Percentiles rank a stretch among this genome's conserved stretches.
Conservation (phyloP, 306 rosid species). For the Dalbergia oliveri region DNA sequence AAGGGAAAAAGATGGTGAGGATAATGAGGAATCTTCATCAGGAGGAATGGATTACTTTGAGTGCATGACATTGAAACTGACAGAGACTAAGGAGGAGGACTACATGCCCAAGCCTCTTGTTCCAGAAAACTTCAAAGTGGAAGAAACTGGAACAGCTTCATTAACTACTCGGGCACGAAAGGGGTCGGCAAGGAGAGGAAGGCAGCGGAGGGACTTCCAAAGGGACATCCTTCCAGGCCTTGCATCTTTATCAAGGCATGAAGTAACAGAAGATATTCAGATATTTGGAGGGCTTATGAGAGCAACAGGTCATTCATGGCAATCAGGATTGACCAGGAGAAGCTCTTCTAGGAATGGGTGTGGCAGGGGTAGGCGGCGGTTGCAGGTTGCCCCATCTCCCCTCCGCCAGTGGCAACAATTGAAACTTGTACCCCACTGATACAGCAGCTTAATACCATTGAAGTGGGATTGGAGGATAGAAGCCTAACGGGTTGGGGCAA, state of each 20-base stretch:
- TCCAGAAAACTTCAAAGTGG: conserved; percentile 69
- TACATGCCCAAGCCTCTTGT: conserved; percentile 90
- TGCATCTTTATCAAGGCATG: conserved; percentile 85
- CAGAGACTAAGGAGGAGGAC: conserved; percentile 79
- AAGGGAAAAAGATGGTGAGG: conserved; percentile 48
- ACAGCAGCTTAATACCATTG: conserved; percentile 69
- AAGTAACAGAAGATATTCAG: conserved; percentile 97
- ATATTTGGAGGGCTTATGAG: conserved; percentile 94
- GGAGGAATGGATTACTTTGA: conserved; percentile 81
- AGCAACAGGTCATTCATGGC: conserved; percentile 92
- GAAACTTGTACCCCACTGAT: conserved; percentile 60
- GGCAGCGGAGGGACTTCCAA: conserved; percentile 98
- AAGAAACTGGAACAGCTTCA: conserved; percentile 66
- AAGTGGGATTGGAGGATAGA: conserved; percentile 83
- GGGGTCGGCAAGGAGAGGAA: conserved; percentile 87
- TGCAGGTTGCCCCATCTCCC: conserved; percentile 67
- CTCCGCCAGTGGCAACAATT: conserved; percentile 55
- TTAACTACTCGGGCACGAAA: conserved; percentile 63
- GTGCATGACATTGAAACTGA: conserved; percentile 74
- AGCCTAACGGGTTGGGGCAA: conserved; percentile 97
- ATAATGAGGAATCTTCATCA: conserved; percentile 54
- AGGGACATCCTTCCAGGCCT: conserved; percentile 98
- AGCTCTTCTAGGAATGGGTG: conserved; percentile 78
- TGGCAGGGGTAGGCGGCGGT: conserved; percentile 85
- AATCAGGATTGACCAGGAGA: conserved; percentile 80